Conservation (phyloP, 371 early-diverging fungal genomes). For the Capniomyces stellatus region DNA sequence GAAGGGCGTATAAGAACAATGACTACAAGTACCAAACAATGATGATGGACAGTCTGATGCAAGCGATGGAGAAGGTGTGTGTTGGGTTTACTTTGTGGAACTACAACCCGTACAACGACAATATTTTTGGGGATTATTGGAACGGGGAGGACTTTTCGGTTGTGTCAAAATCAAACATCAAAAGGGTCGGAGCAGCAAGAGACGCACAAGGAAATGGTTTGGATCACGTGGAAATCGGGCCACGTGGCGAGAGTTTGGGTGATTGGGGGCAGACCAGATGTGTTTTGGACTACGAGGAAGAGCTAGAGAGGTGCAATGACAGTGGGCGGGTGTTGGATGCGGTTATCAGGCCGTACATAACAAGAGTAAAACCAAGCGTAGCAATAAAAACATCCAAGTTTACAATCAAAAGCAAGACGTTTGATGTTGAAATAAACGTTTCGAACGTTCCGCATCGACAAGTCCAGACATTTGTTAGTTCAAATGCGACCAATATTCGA, state of each 20-base stretch:
- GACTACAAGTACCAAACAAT: slow-evolving; percentile 48
- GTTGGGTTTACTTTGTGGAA: slow-evolving; percentile 70
- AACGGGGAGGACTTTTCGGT: slow-evolving; percentile 80
- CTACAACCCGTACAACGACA: slow-evolving; percentile 60
- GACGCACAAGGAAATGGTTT: not conserved
- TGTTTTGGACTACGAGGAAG: not conserved
- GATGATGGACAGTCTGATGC: slow-evolving; percentile 54
- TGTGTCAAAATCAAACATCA: slow-evolving; percentile 24
- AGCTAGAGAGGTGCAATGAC: not conserved
- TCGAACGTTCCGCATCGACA: not conserved
- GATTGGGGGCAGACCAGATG: too few relatives aligned
- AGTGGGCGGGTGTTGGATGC: not conserved
- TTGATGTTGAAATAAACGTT: not conserved
- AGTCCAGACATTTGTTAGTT: not conserved
- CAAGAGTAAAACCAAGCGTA: not conserved
- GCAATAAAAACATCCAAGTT: not conserved
- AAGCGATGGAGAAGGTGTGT: slow-evolving; percentile 50
- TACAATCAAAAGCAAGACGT: not conserved
- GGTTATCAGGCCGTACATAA: not conserved
- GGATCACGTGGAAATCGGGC: not conserved
- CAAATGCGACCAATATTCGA: too few relatives aligned
- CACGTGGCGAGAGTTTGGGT: not conserved
- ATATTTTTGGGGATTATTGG: slow-evolving; percentile 67
- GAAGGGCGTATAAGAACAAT: slow-evolving; percentile 40
- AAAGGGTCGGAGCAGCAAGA: not conserved